phyloP scores from a whole-genome alignment of 441 rosid species.

The Iberis amara region DNA sequence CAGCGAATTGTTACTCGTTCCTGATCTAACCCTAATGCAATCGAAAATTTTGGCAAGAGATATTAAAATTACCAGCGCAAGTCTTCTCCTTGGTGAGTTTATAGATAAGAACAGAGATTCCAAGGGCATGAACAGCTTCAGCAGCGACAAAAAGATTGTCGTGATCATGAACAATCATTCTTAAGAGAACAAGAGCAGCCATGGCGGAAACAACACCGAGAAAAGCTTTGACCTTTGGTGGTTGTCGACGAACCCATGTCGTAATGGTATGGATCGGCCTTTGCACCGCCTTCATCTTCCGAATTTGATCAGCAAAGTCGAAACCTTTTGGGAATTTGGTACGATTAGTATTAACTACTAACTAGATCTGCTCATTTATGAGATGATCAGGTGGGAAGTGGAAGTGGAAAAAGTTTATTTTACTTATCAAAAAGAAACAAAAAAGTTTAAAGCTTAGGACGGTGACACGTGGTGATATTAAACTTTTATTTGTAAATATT shows the following conservation, averaged over 20 bases:
- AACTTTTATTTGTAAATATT: too few relatives aligned
- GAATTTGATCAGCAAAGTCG: too few relatives aligned
- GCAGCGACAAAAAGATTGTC: constrained; percentile 59
- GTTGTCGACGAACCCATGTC: constrained; percentile 60
- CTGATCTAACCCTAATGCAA: constrained; percentile 1
- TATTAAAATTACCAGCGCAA: constrained; percentile 42
- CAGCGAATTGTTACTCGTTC: too few relatives aligned
- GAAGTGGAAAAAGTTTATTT: too few relatives aligned
- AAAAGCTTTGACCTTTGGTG: constrained; percentile 49
- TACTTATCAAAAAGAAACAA: too few relatives aligned
- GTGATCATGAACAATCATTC: constrained; percentile 55
- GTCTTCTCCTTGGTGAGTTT: constrained; percentile 60
- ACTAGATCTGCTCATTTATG: too few relatives aligned
- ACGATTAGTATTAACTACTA: too few relatives aligned
- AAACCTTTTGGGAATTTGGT: too few relatives aligned
- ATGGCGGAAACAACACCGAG: constrained; percentile 41
- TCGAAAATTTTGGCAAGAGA: neutral
- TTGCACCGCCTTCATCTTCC: constrained; percentile 41
- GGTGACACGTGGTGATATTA: too few relatives aligned
- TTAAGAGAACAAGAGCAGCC: constrained; percentile 43
- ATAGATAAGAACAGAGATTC: constrained; percentile 56
- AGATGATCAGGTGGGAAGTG: too few relatives aligned
- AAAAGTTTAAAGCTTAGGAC: too few relatives aligned
- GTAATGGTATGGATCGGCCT: constrained; percentile 49
- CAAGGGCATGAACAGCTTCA: constrained; percentile 56